Conservation (phyloP, 768 basidiomycete species). For the Xerocomellus intermedius region DNA sequence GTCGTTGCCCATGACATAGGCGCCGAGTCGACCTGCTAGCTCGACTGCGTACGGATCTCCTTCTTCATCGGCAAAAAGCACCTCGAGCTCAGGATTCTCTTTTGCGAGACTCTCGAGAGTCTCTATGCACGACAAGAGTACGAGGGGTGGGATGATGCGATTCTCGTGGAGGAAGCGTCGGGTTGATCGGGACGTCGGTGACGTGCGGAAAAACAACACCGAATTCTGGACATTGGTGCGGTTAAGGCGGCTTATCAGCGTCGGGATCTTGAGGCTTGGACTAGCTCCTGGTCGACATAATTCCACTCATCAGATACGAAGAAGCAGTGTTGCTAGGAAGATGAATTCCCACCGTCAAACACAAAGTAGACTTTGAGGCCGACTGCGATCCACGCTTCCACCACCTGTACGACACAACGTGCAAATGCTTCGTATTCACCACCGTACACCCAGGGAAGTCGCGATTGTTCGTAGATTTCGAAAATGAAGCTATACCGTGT, state of each 20-base stretch:
- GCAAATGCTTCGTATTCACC: constrained; percentile 69
- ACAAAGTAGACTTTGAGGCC: constrained; percentile 71
- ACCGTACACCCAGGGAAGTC: constrained; percentile 81
- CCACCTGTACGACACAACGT: constrained; percentile 46
- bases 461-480: constrained; percentile 55
- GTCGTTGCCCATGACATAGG: constrained; percentile 75
- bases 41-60: constrained; percentile 85
- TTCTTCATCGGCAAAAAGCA: constrained; percentile 79
- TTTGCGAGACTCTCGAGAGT: constrained; percentile 44
- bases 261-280: constrained; percentile 72
- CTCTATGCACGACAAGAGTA: constrained; percentile 55
- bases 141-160: constrained; percentile 72
- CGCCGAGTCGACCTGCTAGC: constrained; percentile 68
- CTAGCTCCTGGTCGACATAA: constrained; percentile 50
- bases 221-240: constrained; percentile 59
- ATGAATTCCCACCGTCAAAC: constrained; percentile 63
- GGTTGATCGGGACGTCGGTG: constrained; percentile 56
- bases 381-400: constrained; percentile 65
- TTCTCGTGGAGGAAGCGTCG: constrained; percentile 70
- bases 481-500: constrained; percentile 65
- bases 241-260: constrained; percentile 55
- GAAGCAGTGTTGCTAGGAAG: constrained; percentile 15
- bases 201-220: constrained; percentile 81
- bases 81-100: constrained; percentile 39
- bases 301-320: constrained; percentile 13